Percentiles rank a stretch among this genome's conserved stretches.
Conservation (phyloP, 805 yeast genomes). For the Ogataea philodendri region DNA sequence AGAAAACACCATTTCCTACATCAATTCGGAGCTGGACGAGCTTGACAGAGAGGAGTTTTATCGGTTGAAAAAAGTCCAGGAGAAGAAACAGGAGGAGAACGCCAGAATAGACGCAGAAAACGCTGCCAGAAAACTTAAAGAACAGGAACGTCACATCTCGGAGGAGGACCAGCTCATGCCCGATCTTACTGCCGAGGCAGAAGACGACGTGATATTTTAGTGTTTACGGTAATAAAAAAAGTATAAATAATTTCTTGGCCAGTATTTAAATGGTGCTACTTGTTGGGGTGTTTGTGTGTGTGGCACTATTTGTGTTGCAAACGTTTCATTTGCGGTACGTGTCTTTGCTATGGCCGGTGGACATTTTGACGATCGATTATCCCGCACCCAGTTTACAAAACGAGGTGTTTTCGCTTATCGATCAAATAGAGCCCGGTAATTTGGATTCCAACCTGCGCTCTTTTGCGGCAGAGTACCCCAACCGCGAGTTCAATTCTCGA, state of each 20-base stretch:
- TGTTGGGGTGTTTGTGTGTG: no score
- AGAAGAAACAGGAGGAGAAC: slow-evolving; percentile 80
- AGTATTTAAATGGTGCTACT: no score
- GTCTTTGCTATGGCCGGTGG: no score
- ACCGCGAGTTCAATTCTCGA: slow-evolving; percentile 7
- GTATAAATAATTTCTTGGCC: not conserved
- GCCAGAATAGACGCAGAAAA: slow-evolving; percentile 63
- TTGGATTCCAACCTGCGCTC: slow-evolving; percentile 1
- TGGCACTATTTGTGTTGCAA: no score
- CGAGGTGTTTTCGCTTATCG: not conserved
- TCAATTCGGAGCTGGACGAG: slow-evolving; percentile 95
- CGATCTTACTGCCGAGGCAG: slow-evolving; percentile 34
- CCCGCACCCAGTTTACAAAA: no score
- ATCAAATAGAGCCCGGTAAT: slow-evolving; percentile 4
- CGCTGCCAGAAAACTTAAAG: slow-evolving; percentile 31
- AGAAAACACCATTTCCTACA: slow-evolving; percentile 87
- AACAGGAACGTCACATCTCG: slow-evolving; percentile 6
- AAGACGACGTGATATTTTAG: slow-evolving; percentile 40
- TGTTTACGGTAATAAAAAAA: not conserved
- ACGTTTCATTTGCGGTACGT: no score
- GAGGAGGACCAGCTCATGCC: slow-evolving; percentile 1
- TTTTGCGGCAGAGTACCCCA: slow-evolving; percentile 2
- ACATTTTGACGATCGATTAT: no score
- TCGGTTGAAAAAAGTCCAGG: slow-evolving; percentile 93
- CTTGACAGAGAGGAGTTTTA: slow-evolving; percentile 97